Base-by-base conservation (phyloP, 208 protist genomes). In the Paratrypanosoma confusum region DNA sequence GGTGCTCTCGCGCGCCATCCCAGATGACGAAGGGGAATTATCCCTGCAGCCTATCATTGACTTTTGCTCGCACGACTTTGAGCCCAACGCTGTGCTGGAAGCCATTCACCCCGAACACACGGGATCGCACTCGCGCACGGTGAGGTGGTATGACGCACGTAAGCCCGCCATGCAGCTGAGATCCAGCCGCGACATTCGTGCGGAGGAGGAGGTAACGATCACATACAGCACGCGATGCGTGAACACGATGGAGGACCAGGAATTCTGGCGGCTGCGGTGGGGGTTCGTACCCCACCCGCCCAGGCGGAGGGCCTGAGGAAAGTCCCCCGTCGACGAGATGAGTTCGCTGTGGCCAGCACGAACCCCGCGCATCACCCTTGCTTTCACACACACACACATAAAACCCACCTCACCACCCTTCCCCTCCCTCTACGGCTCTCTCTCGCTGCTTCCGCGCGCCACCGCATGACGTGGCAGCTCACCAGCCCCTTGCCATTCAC, bases 201-300 rank as follows among this genome's bases (percentile, higher is more conserved):
- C 47, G 16, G 82, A 78, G 0, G 71, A 81, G 27, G 27, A 37
- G 17, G 20, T 91, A n/a, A 84, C 78, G 20, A 33, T 80, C 16
- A 40, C 63, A 20, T 91, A 75, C 45, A 72, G 65, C 36, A 46
- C 28, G 37, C 65, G 66, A 16, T 35, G 46, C 17, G 64, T 66
- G 6, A 26, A 24, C 31, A 71, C 71, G 27, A 31, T 29, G 20
- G 74, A 74, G 35, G 77, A 87, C 57, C 54, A 29, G 2, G 82
- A 91, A 26, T 85, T 71, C 48, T 91, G 82, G 78, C 67, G 63
- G 41, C 37, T 91, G 53, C 68, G 53, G 21, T 87, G 71, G 54
- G 82, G 82, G 10, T 91, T 81, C 60, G 61, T 83, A 21, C 82
- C 81, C 3, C 14, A 46, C 7, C 35, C 11, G 36, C 16, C 17